Evolutionary conservation across 2,329 filamentous ascomycete species (phyloP).

Genomic region (Paecilomyces sp.): DNA sequence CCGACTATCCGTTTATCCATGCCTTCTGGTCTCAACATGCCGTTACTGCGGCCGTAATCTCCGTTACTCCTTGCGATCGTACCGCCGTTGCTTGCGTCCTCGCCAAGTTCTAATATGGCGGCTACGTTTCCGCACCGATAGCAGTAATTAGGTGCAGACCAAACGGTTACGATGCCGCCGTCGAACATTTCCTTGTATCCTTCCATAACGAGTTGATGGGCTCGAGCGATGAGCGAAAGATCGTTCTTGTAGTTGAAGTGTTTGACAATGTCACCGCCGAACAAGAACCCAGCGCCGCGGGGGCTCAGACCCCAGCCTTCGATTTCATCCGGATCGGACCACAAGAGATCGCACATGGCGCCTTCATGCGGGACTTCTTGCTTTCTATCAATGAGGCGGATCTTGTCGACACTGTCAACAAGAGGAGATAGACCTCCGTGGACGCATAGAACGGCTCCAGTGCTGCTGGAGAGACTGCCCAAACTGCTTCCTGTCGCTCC

Average conservation of each 20-base stretch:
- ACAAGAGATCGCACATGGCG: slow-evolving; percentile 96
- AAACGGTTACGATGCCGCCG: slow-evolving; percentile 93
- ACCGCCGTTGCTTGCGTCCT: slow-evolving; percentile 71
- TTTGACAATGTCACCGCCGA: slow-evolving; percentile 92
- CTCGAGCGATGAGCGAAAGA: slow-evolving; percentile 81
- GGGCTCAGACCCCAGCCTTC: slow-evolving; percentile 95
- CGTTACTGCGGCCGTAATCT: slow-evolving; percentile 35
- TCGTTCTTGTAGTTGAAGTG: slow-evolving; percentile 94
- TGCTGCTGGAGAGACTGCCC: slow-evolving; percentile 41
- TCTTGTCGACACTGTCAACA: slow-evolving; percentile 92
- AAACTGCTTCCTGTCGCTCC: slow-evolving; percentile 65
- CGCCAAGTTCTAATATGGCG: slow-evolving; percentile 84
- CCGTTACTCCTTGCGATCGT: slow-evolving; percentile 58
- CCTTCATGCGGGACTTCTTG: slow-evolving; percentile 98
- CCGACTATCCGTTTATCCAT: slow-evolving; percentile 47
- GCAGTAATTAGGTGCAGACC: slow-evolving; percentile 95
- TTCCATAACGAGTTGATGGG: slow-evolving; percentile 98
- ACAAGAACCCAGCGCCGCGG: slow-evolving; percentile 89
- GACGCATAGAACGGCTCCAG: slow-evolving; percentile 86
- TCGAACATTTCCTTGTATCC: slow-evolving; percentile 99
- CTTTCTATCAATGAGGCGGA: slow-evolving; percentile 87
- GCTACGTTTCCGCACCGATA: slow-evolving; percentile 95
- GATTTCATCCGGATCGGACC: slow-evolving; percentile 97
- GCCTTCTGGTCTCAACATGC: slow-evolving; percentile 45
- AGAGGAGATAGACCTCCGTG: slow-evolving; percentile 89